Evolutionary conservation across 192 early-diverging fungal species (phyloP).

Genomic region (Phlyctochytrium bullatum): DNA sequence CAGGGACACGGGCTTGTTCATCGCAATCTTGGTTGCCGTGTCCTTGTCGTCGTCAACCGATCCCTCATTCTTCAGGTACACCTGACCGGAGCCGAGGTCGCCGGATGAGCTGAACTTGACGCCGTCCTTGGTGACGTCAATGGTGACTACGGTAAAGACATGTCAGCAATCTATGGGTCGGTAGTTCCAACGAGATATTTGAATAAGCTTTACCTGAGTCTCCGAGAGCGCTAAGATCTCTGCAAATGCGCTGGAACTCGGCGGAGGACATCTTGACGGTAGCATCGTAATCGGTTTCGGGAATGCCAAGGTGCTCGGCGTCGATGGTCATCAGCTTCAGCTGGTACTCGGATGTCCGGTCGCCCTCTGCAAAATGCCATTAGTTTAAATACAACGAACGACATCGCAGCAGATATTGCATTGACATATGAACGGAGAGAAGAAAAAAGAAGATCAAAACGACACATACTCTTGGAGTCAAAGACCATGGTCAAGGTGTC

Average conservation of each 20-base stretch:
- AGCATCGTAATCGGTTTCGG: conserved; percentile 91
- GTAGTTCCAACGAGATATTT: not conserved
- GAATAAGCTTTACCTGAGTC: conserved; percentile 64
- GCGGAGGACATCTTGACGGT: conserved; percentile 81
- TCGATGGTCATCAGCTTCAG: conserved; percentile 99
- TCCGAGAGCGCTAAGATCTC: conserved; percentile 78
- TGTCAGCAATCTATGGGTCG: not conserved
- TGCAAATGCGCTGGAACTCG: conserved; percentile 90
- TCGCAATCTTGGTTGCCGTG: conserved; percentile 71
- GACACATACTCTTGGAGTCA: conserved; percentile 46
- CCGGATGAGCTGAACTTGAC: conserved; percentile 85
- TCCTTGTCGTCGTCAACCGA: conserved; percentile 68
- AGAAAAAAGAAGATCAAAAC: not conserved
- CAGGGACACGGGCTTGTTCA: conserved; percentile 75
- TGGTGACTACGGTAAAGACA: conserved; percentile 55
- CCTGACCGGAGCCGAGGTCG: conserved; percentile 82
- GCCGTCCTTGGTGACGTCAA: conserved; percentile 91
- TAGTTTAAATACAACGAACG: no score
- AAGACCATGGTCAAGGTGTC: conserved; percentile 75
- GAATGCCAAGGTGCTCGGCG: conserved; percentile 91
- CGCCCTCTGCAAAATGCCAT: conserved; percentile 26
- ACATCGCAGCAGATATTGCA: not conserved
- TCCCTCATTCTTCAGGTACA: conserved; percentile 70
- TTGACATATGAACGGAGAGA: not conserved
- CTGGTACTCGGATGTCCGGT: conserved; percentile 82